Conservation (phyloP, 805 yeast genomes). For the Ogataea trehaloabstinens region DNA sequence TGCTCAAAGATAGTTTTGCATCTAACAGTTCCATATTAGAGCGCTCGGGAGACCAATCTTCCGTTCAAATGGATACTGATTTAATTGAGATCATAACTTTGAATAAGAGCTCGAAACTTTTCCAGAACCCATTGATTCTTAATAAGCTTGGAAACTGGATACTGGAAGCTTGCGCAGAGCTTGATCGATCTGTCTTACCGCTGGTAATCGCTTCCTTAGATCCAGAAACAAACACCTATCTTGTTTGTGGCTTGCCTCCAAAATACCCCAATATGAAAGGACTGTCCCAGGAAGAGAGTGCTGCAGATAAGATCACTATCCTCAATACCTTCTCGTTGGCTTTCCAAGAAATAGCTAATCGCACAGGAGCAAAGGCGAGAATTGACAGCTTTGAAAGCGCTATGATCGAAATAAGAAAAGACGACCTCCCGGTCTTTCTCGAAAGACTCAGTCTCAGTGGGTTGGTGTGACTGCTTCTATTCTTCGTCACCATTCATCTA, state of each 20-base stretch:
- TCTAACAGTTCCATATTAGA: slow-evolving; percentile 16
- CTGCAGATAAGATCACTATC: slow-evolving; percentile 41
- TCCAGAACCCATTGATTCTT: slow-evolving; percentile 82
- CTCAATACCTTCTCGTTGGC: slow-evolving; percentile 86
- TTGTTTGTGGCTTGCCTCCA: slow-evolving; percentile 89
- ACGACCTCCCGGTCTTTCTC: slow-evolving; percentile 82
- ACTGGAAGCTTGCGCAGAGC: slow-evolving; percentile 81
- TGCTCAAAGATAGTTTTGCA: slow-evolving; percentile 66
- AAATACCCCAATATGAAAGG: slow-evolving; percentile 54
- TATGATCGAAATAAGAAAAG: slow-evolving; percentile 83
- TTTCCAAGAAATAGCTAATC: slow-evolving; percentile 81
- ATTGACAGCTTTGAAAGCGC: slow-evolving; percentile 95
- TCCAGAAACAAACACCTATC: slow-evolving; percentile 66
- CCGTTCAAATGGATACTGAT: slow-evolving; percentile 22
- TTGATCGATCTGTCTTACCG: slow-evolving; percentile 68
- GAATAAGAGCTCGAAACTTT: slow-evolving; percentile 69
- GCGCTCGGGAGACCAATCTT: slow-evolving; percentile 5
- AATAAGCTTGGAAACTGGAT: slow-evolving; percentile 88
- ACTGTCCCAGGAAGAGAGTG: slow-evolving; percentile 30
- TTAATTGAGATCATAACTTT: slow-evolving; percentile 31
- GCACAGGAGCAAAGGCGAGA: slow-evolving; percentile 83
- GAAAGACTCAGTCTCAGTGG: slow-evolving; percentile 82
- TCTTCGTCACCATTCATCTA: too few species aligned
- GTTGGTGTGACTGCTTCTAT: slow-evolving; percentile 33
- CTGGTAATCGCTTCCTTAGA: slow-evolving; percentile 84